phyloP scores from a whole-genome alignment of 2,329 filamentous ascomycete species.

The Nigrospora oryzae region DNA sequence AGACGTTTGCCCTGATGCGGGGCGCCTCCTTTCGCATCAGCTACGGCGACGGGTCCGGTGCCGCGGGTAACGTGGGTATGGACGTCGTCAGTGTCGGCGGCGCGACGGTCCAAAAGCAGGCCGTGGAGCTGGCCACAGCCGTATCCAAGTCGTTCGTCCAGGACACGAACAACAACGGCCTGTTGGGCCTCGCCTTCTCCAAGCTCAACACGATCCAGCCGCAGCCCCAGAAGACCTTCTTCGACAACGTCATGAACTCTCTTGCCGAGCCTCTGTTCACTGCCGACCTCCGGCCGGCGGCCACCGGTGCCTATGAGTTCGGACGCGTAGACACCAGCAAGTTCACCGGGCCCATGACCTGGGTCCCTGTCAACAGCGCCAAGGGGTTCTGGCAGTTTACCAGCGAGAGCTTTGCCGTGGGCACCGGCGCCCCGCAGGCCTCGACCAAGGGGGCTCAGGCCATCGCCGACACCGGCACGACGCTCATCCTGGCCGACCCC shows the following conservation, averaged over 20 bases:
- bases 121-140: conserved; percentile 20
- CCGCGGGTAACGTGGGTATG: conserved; percentile 21
- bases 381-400: conserved; percentile 29
- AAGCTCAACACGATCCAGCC: conserved; percentile 22
- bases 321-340: conserved; percentile 23
- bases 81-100: conserved; percentile 24
- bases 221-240: conserved; percentile 21
- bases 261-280: conserved; percentile 24
- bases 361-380: conserved; percentile 20
- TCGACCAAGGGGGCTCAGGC: conserved; percentile 30
- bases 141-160: conserved; percentile 20
- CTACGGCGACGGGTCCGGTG: conserved; percentile 24
- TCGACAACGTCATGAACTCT: conserved; percentile 20
- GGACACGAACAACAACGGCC: conserved; percentile 20
- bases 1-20: conserved; percentile 17
- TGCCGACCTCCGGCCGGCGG: conserved; percentile 20
- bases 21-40: conserved; percentile 20
- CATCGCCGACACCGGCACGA: conserved; percentile 53
- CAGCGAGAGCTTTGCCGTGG: conserved; percentile 21
- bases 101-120: conserved; percentile 19
- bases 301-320: conserved; percentile 29
- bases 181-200: conserved; percentile 24
- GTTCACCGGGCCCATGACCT: conserved; percentile 23
- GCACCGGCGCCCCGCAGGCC: conserved; percentile 21
- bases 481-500: conserved; percentile 51